These are phyloP conservation scores for Penicillium frequentans DNA, from an alignment of 2,329 filamentous ascomycete species.

Conservation along the genomic window DNA sequence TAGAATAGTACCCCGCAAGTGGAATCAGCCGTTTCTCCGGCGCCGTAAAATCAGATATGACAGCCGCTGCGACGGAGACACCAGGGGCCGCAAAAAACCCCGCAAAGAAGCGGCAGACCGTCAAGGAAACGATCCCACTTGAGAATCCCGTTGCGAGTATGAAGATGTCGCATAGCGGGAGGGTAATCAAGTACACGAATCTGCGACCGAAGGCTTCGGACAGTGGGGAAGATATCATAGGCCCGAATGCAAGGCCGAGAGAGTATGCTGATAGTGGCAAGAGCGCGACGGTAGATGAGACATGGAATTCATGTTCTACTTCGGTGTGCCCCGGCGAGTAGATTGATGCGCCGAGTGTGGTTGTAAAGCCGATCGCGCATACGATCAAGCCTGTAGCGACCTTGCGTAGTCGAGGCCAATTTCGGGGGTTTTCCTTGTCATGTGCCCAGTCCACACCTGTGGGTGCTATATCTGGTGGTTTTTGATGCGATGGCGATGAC, in stretches of 20 bases:
- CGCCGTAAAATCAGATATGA: conserved; percentile 60
- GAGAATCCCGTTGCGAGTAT: conserved; percentile 43
- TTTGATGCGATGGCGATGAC: neutral
- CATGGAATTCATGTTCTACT: conserved; percentile 49
- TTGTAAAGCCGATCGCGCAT: conserved; percentile 17
- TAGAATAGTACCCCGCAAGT: conserved; percentile 17
- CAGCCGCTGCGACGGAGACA: conserved; percentile 67
- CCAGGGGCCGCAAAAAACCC: conserved; percentile 58
- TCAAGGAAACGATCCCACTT: conserved; percentile 68
- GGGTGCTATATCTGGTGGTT: neutral
- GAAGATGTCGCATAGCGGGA: conserved; percentile 52
- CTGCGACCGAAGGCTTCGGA: conserved; percentile 12
- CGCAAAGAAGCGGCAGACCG: conserved; percentile 74
- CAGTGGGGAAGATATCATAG: conserved; percentile 9
- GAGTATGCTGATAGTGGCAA: conserved; percentile 70
- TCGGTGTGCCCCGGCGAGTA: conserved; percentile 49
- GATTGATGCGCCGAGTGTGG: conserved; percentile 32
- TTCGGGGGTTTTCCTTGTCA: conserved; percentile 13
- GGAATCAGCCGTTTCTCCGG: conserved; percentile 8
- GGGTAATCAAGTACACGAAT: conserved; percentile 4
- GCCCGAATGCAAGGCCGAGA: conserved; percentile 35
- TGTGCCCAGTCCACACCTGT: neutral
- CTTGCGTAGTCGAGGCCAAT: conserved; percentile 17
- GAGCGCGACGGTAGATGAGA: conserved; percentile 37
- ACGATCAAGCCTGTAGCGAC: conserved; percentile 10